Percentiles rank a stretch among this genome's conserved stretches.
phyloP scores from a whole-genome alignment of 306 rosid genomes.

The Cicer cuneatum region DNA sequence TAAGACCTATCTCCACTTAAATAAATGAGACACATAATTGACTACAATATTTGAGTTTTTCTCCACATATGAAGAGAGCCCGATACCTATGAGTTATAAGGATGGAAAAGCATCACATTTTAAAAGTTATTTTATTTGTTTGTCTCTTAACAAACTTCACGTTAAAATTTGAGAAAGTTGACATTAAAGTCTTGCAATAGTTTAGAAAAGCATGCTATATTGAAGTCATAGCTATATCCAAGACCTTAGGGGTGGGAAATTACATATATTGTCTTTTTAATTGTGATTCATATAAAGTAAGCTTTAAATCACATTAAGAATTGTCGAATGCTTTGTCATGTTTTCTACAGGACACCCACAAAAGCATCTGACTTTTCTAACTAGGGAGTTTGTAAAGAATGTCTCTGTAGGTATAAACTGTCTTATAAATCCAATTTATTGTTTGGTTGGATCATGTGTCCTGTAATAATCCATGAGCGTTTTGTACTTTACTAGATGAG shows the following conservation, averaged over 20 bases:
- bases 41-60: too few species aligned
- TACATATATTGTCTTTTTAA: conserved; percentile 4
- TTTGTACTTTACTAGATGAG: conserved; percentile 53
- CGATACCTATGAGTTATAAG: too few species aligned
- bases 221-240: conserved; percentile 7
- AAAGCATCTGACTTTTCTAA: conserved; percentile 54
- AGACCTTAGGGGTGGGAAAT: conserved; percentile 18
- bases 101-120: too few species aligned
- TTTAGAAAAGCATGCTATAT: too few species aligned
- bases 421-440: conserved; percentile 38
- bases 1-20: too few species aligned
- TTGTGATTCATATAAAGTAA: background rate
- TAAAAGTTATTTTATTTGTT: too few species aligned
- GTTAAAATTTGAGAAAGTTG: too few species aligned
- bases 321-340: conserved; percentile 25
- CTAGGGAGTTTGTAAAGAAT: conserved; percentile 67
- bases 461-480: conserved; percentile 32
- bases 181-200: too few species aligned
- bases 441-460: conserved; percentile 27
- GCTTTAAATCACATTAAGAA: conserved; percentile 8
- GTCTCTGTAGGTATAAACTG: conserved; percentile 62
- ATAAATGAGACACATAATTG: too few species aligned
- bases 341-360: conserved; percentile 64
- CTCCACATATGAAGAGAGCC: too few species aligned
- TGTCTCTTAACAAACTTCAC: too few species aligned